Percentiles rank a stretch among this genome's conserved stretches.
Conservation (phyloP, 208 protist species). For the Crithidia mellificae region DNA sequence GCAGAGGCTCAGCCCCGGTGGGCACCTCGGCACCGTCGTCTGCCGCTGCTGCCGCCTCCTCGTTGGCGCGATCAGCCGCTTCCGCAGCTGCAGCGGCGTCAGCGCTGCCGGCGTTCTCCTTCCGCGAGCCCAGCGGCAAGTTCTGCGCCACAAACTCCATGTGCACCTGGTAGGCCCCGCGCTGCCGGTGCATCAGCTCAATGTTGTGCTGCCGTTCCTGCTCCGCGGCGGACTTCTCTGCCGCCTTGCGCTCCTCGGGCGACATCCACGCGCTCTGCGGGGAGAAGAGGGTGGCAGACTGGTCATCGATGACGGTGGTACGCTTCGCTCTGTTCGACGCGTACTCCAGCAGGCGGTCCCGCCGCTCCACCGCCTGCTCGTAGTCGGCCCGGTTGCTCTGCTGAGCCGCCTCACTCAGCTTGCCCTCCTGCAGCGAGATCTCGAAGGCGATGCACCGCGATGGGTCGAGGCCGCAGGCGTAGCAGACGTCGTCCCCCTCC, state of each 20-base stretch:
- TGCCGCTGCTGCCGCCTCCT: slow-evolving; percentile 6
- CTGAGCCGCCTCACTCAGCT: slow-evolving; percentile 70
- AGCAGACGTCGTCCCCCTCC: slow-evolving; percentile 80
- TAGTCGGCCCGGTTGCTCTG: slow-evolving; percentile 61
- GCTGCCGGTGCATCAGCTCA: slow-evolving; percentile 61
- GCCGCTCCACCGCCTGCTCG: slow-evolving; percentile 64
- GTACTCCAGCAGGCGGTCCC: slow-evolving; percentile 77
- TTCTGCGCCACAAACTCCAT: slow-evolving; percentile 84
- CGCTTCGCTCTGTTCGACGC: slow-evolving; percentile 72
- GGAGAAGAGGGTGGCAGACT: slow-evolving; percentile 69
- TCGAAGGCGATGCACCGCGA: slow-evolving; percentile 76
- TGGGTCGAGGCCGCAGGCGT: slow-evolving; percentile 79
- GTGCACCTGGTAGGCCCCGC: slow-evolving; percentile 74
- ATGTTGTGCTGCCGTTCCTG: slow-evolving; percentile 56
- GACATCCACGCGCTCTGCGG: slow-evolving; percentile 84
- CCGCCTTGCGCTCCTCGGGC: slow-evolving; percentile 51
- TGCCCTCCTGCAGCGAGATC: slow-evolving; percentile 77
- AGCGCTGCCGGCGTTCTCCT: slow-evolving; percentile 26
- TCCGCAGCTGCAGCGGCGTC: background rate
- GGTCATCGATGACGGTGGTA: slow-evolving; percentile 88
- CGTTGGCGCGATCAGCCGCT: slow-evolving; percentile 12
- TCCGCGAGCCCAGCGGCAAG: slow-evolving; percentile 49
- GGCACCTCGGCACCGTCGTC: slow-evolving; percentile 25
- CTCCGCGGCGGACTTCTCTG: slow-evolving; percentile 49
- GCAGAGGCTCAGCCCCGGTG: slow-evolving; percentile 55